phyloP scores from a whole-genome alignment of 2,329 filamentous ascomycete genomes.

The Cadophora luteo-olivacea region DNA sequence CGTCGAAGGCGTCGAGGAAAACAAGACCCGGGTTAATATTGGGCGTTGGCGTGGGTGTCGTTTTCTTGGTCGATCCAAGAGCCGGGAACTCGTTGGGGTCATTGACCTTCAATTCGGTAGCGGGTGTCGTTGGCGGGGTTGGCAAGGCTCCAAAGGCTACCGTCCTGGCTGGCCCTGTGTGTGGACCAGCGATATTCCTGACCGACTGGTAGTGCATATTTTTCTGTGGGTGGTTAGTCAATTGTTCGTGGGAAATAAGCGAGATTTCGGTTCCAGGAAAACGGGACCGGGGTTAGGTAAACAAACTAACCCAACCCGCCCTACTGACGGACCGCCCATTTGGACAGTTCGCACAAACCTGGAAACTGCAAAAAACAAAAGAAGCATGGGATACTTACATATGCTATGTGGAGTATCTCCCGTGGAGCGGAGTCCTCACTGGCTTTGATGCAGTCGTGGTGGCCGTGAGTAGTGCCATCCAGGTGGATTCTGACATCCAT shows the following conservation, averaged over 20 bases:
- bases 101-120: background rate
- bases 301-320: background rate
- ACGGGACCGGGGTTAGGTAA: background rate
- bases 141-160: background rate
- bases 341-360: background rate
- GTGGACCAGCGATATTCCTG: conserved; percentile 63
- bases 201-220: conserved; percentile 74
- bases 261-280: background rate
- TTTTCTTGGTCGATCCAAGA: background rate
- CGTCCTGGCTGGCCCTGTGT: conserved; percentile 51
- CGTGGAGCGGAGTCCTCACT: conserved; percentile 37
- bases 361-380: background rate
- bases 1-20: too few species aligned
- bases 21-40: too few species aligned
- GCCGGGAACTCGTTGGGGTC: background rate
- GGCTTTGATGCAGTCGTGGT: conserved; percentile 52
- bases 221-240: conserved; percentile 48
- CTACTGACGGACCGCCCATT: background rate
- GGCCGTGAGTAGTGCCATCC: conserved; percentile 46
- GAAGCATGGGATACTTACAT: conserved; percentile 52
- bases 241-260: conserved; percentile 13
- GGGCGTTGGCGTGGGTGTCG: background rate
- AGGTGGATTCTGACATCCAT: conserved; percentile 67
- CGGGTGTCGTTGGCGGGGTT: background rate
- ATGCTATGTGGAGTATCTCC: conserved; percentile 62